These are phyloP conservation scores for Mortierella sp. DNA, from an alignment of 371 early-diverging fungal genomes.

Conservation along the genomic window DNA sequence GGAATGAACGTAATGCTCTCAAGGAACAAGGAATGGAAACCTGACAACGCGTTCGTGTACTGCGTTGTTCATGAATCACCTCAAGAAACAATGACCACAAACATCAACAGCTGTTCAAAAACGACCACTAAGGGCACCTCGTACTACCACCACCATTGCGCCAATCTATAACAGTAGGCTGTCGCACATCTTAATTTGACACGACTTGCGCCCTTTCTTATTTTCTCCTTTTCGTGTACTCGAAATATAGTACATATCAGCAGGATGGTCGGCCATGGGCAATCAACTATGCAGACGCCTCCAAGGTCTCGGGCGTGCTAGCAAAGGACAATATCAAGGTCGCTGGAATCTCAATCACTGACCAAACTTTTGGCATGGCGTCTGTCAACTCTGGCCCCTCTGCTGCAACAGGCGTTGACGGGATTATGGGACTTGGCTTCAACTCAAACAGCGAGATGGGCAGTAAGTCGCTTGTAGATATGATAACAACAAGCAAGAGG, in stretches of 20 bases:
- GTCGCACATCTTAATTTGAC: too few relatives aligned
- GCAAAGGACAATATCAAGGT: slow-evolving; percentile 42
- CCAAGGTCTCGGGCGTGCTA: slow-evolving; percentile 35
- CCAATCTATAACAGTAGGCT: too few relatives aligned
- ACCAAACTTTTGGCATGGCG: slow-evolving; percentile 49
- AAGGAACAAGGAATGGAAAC: too few relatives aligned
- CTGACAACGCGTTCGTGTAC: too few relatives aligned
- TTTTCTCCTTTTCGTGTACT: neutral
- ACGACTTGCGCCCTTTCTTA: too few relatives aligned
- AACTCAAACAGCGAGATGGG: slow-evolving; percentile 42
- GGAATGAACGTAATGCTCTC: too few relatives aligned
- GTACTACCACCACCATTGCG: too few relatives aligned
- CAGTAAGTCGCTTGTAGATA: slow-evolving; percentile 13
- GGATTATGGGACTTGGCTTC: slow-evolving; percentile 52
- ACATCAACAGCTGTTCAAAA: too few relatives aligned
- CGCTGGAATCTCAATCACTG: slow-evolving; percentile 31
- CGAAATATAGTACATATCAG: slow-evolving; percentile 22
- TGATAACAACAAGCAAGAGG: neutral
- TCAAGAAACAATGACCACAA: too few relatives aligned
- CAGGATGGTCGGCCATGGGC: slow-evolving; percentile 38
- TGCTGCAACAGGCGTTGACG: slow-evolving; percentile 43
- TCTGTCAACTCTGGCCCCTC: slow-evolving; percentile 38
- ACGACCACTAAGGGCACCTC: too few relatives aligned
- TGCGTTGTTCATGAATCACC: too few relatives aligned
- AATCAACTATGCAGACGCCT: slow-evolving; percentile 52